These are phyloP conservation scores for bread wheat (Triticum aestivum) DNA, from an alignment of 176 grass and related monocot species.

Conservation along the genomic window DNA sequence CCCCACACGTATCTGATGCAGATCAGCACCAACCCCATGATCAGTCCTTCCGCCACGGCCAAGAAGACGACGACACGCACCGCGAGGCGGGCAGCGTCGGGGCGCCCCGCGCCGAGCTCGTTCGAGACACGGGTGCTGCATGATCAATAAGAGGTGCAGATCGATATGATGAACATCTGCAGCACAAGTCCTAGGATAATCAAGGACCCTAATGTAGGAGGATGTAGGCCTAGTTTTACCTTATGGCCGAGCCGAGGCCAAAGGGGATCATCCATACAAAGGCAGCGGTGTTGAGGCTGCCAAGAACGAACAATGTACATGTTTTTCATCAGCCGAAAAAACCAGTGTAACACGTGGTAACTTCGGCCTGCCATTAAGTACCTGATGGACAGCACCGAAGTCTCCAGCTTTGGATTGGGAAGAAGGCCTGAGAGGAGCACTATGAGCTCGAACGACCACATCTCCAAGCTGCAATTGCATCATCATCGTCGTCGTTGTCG, in stretches of 20 bases:
- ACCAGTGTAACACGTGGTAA: too few relatives aligned
- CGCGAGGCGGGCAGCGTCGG: slow-evolving; percentile 41
- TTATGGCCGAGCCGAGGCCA: slow-evolving; percentile 27
- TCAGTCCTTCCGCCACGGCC: slow-evolving; percentile 37
- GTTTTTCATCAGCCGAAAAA: background rate
- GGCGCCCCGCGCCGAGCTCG: slow-evolving; percentile 63
- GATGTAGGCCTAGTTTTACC: background rate
- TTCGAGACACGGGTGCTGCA: slow-evolving; percentile 76
- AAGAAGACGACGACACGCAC: slow-evolving; percentile 49
- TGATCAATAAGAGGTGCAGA: background rate
- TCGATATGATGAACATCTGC: background rate
- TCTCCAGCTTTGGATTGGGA: slow-evolving; percentile 36
- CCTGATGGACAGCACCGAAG: slow-evolving; percentile 32
- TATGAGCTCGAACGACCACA: slow-evolving; percentile 44
- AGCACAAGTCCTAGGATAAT: background rate
- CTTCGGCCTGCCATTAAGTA: too few relatives aligned
- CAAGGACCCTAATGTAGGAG: background rate
- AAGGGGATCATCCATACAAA: slow-evolving; percentile 44
- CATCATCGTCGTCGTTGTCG: too few relatives aligned
- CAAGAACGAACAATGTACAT: background rate
- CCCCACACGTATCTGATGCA: slow-evolving; percentile 59
- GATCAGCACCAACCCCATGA: slow-evolving; percentile 45
- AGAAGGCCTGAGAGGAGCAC: slow-evolving; percentile 41
- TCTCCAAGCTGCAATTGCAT: slow-evolving; percentile 28
- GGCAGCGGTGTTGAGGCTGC: slow-evolving; percentile 37